phyloP scores from a whole-genome alignment of 345 rosid genomes.

The Euclidium syriacum region DNA sequence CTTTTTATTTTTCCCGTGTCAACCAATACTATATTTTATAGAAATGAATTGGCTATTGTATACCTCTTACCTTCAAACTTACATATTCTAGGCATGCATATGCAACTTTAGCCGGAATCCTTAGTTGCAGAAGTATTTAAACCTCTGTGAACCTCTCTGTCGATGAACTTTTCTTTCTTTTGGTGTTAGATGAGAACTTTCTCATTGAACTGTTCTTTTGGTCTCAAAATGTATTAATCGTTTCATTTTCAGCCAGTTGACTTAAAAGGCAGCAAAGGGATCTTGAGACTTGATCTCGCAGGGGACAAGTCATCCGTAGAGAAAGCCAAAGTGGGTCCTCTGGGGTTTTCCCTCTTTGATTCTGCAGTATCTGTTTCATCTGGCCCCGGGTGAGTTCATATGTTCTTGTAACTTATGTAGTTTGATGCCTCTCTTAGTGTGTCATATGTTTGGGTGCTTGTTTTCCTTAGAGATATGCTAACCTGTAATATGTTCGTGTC shows the following conservation, averaged over 20 bases:
- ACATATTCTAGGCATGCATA: not conserved
- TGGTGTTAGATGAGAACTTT: constrained; percentile 1
- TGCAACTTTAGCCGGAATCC: not conserved
- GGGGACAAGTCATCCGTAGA: constrained; percentile 46
- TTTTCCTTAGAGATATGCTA: not conserved
- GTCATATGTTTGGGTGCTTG: not conserved
- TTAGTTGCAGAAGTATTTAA: not conserved
- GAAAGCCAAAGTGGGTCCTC: constrained; percentile 93
- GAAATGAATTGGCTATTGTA: not conserved
- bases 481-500: constrained; percentile 20
- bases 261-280: constrained; percentile 47
- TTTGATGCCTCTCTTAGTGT: not conserved
- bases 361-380: constrained; percentile 79
- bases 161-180: not conserved
- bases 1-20: not conserved
- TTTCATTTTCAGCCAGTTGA: constrained; percentile 55
- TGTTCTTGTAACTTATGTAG: constrained; percentile 9
- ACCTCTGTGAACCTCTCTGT: not conserved
- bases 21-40: not conserved
- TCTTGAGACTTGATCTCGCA: constrained; percentile 65
- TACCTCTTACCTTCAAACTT: not conserved
- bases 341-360: constrained; percentile 73
- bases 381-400: constrained; percentile 56
- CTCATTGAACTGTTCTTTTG: not conserved
- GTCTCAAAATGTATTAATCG: not conserved